A percentile compares a stretch with the other conserved stretches of the same genome.
These are phyloP conservation scores for Lentinula guzmanii DNA, from an alignment of 768 basidiomycete genomes.

Conservation along the genomic window DNA sequence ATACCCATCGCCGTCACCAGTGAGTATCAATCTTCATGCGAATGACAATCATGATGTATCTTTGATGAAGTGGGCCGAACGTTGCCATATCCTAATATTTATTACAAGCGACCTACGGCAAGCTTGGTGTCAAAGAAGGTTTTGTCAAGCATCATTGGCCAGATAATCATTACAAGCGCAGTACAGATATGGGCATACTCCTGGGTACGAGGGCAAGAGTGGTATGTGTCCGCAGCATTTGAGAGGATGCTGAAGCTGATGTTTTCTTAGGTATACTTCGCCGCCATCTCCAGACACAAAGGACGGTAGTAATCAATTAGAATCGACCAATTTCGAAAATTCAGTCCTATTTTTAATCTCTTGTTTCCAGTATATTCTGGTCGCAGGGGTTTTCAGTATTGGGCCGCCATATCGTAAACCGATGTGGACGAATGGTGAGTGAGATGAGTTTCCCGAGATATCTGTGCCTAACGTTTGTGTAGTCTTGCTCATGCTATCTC, in stretches of 20 bases:
- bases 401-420: conserved; percentile 94
- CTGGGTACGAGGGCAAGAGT: conserved; percentile 80
- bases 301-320: conserved; percentile 61
- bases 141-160: conserved; percentile 86
- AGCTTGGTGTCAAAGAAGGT: conserved; percentile 96
- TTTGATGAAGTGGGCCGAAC: conserved; percentile 81
- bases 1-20: conserved; percentile 95
- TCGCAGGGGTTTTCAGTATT: conserved; percentile 96
- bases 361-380: conserved; percentile 97
- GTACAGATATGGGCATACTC: conserved; percentile 85
- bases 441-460: background rate
- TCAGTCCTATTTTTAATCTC: conserved; percentile 88
- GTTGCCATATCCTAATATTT: conserved; percentile 79
- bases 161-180: conserved; percentile 78
- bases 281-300: conserved; percentile 45
- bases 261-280: conserved; percentile 63
- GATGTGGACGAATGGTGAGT: conserved; percentile 90
- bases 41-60: conserved; percentile 6
- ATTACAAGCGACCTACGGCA: conserved; percentile 89
- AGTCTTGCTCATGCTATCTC: conserved; percentile 81
- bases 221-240: conserved; percentile 40
- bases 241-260: background rate
- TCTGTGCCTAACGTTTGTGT: background rate
- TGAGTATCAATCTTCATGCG: conserved; percentile 34
- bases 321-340: conserved; percentile 89